Evolutionary conservation across 331 rosid species (phyloP).

Genomic region (Saraca asoca): DNA sequence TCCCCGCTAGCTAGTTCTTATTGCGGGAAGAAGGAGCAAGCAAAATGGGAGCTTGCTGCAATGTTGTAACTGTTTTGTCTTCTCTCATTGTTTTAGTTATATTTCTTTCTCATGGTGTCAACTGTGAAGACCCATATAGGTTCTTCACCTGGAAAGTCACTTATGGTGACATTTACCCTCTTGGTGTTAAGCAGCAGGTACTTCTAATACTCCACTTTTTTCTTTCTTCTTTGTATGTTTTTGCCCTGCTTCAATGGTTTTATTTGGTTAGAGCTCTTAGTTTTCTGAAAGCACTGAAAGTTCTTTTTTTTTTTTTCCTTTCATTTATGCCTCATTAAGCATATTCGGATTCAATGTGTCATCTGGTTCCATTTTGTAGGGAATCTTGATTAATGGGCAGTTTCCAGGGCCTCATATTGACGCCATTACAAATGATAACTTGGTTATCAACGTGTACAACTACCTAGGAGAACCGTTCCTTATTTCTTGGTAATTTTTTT

Average conservation of each 20-base stretch:
- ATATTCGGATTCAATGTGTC: slow-evolving; percentile 24
- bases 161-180: slow-evolving; percentile 82
- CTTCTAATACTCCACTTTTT: background rate
- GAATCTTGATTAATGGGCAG: slow-evolving; percentile 91
- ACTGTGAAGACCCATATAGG: slow-evolving; percentile 80
- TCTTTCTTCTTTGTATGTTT: background rate
- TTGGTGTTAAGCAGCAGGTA: slow-evolving; percentile 90
- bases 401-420: slow-evolving; percentile 98
- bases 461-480: slow-evolving; percentile 84
- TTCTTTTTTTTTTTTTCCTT: background rate
- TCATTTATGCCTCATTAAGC: background rate
- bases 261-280: background rate
- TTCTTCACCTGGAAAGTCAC: slow-evolving; percentile 88
- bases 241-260: background rate
- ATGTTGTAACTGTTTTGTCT: slow-evolving; percentile 18
- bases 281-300: background rate
- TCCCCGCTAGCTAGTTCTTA: slow-evolving; percentile 1
- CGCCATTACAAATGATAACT: slow-evolving; percentile 87
- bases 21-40: background rate
- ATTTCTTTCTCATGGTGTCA: slow-evolving; percentile 42
- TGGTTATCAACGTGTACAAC: slow-evolving; percentile 82
- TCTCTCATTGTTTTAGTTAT: slow-evolving; percentile 45
- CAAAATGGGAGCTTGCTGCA: slow-evolving; percentile 34
- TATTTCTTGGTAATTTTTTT: slow-evolving; percentile 69
- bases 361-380: slow-evolving; percentile 54